Evolutionary conservation across 192 early-diverging fungal genomes (phyloP).

Genomic region (Coemansia sp.): DNA sequence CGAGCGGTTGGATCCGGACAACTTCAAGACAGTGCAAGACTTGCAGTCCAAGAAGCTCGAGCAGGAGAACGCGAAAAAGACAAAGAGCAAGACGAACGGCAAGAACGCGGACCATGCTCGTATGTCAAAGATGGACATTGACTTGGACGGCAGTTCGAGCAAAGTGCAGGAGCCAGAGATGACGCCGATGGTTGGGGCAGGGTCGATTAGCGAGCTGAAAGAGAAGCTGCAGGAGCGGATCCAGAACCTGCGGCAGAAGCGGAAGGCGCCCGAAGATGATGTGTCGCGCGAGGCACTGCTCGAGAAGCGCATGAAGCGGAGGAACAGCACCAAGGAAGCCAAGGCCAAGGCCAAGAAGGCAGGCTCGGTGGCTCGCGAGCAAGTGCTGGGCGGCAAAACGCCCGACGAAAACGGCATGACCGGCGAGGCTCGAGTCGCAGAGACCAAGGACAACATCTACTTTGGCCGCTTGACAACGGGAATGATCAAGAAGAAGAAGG

Average conservation of each 20-base stretch:
- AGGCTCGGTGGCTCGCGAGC: slow-evolving; percentile 18
- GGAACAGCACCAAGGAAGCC: slow-evolving; percentile 56
- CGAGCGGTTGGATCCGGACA: slow-evolving; percentile 76
- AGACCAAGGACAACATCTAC: slow-evolving; percentile 31
- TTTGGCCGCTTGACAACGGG: slow-evolving; percentile 46
- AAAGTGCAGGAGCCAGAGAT: slow-evolving; percentile 11
- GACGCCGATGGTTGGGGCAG: slow-evolving; percentile 32
- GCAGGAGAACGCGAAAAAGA: slow-evolving; percentile 44
- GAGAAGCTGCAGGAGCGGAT: slow-evolving; percentile 66
- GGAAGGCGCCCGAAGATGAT: slow-evolving; percentile 61
- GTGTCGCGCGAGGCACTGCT: slow-evolving; percentile 69
- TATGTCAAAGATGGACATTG: slow-evolving; percentile 33
- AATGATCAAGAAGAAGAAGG: slow-evolving; percentile 52
- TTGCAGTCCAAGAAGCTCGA: slow-evolving; percentile 63
- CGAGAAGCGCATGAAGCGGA: slow-evolving; percentile 70
- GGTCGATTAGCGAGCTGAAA: slow-evolving; percentile 61
- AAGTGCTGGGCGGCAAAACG: slow-evolving; percentile 38
- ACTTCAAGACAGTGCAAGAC: slow-evolving; percentile 68
- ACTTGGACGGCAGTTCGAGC: slow-evolving; percentile 25
- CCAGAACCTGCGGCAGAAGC: slow-evolving; percentile 59
- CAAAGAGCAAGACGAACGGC: slow-evolving; percentile 15
- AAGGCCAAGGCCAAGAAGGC: slow-evolving; percentile 43
- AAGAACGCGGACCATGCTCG: slow-evolving; percentile 6
- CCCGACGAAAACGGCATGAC: slow-evolving; percentile 11
- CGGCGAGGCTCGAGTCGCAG: slow-evolving; percentile 3